Percentiles rank a stretch among this genome's conserved stretches.
Evolutionary conservation across 148 eudicot genomes (phyloP).

Genomic region (Bassia scoparia): DNA sequence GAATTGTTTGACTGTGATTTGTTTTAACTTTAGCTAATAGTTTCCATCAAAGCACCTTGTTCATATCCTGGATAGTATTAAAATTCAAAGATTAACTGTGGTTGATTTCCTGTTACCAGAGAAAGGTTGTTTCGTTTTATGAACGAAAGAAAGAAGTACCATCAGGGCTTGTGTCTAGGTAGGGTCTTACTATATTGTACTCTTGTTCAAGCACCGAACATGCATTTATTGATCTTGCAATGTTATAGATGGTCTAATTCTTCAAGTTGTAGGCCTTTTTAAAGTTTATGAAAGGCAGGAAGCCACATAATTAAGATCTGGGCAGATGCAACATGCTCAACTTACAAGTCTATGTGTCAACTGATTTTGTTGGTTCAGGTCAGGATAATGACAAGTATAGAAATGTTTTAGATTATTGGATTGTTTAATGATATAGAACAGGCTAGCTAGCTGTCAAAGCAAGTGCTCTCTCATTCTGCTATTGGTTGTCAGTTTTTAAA

Average conservation of each 20-base stretch:
- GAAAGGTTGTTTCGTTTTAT: not conserved
- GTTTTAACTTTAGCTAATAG: no score
- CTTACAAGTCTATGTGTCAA: not conserved
- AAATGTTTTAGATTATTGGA: conserved; percentile 1
- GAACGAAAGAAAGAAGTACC: not conserved
- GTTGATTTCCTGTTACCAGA: not conserved
- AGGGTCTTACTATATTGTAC: not conserved
- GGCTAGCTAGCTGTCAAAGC: conserved; percentile 1
- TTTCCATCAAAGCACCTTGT: conserved; percentile 4
- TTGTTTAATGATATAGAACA: conserved; percentile 9
- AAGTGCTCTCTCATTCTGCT: not conserved
- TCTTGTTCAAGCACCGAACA: not conserved
- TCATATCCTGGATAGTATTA: conserved; percentile 3
- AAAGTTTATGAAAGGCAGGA: not conserved
- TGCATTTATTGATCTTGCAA: not conserved
- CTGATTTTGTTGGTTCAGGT: conserved; percentile 16
- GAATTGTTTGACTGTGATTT: not conserved
- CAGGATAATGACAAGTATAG: conserved; percentile 15
- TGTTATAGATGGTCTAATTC: conserved; percentile 13
- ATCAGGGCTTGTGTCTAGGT: conserved; percentile 2
- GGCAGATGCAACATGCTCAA: not conserved
- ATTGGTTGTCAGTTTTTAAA: not conserved
- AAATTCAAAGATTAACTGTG: not conserved
- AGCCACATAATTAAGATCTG: not conserved
- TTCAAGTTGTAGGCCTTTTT: conserved; percentile 7